Evolutionary conservation across 208 protist species (phyloP).

Genomic region (Acanthamoeba castellanii): DNA sequence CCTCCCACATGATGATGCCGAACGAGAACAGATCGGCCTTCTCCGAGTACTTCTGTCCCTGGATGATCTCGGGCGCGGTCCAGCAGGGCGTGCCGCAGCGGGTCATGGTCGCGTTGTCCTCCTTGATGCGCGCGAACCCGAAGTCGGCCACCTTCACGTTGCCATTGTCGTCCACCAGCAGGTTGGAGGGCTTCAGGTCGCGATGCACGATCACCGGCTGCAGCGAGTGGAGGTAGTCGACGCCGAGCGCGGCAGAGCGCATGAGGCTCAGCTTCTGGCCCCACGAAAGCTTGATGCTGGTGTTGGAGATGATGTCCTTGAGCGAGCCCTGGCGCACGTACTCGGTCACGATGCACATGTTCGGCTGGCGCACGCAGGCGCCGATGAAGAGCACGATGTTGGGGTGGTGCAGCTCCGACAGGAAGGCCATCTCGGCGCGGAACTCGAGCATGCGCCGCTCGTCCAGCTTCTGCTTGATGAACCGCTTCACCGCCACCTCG

Average conservation of each 20-base stretch:
- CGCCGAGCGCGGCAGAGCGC: slow-evolving; percentile 15
- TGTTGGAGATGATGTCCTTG: slow-evolving; percentile 52
- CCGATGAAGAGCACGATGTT: slow-evolving; percentile 57
- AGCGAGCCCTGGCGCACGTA: slow-evolving; percentile 12
- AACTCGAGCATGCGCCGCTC: slow-evolving; percentile 56
- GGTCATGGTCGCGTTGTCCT: slow-evolving; percentile 63
- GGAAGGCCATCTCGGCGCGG: slow-evolving; percentile 11
- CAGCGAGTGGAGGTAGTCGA: slow-evolving; percentile 65
- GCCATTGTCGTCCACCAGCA: slow-evolving; percentile 64
- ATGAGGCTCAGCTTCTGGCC: not conserved
- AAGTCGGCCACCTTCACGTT: slow-evolving; percentile 71
- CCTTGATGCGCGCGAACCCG: slow-evolving; percentile 56
- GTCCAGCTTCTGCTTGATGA: slow-evolving; percentile 74
- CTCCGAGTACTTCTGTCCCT: not conserved
- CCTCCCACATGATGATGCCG: slow-evolving; percentile 19
- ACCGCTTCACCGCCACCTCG: slow-evolving; percentile 74
- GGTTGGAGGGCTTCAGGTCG: slow-evolving; percentile 63
- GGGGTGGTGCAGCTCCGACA: slow-evolving; percentile 23
- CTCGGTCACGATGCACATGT: slow-evolving; percentile 69
- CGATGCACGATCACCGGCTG: slow-evolving; percentile 63
- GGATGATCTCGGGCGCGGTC: slow-evolving; percentile 37
- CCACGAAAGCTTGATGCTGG: slow-evolving; percentile 28
- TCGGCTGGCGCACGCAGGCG: not conserved
- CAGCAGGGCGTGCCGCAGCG: slow-evolving; percentile 70
- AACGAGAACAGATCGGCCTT: slow-evolving; percentile 53